Evolutionary conservation across 192 early-diverging fungal genomes (phyloP).

Genomic region (Thoreauomyces humboldtii): DNA sequence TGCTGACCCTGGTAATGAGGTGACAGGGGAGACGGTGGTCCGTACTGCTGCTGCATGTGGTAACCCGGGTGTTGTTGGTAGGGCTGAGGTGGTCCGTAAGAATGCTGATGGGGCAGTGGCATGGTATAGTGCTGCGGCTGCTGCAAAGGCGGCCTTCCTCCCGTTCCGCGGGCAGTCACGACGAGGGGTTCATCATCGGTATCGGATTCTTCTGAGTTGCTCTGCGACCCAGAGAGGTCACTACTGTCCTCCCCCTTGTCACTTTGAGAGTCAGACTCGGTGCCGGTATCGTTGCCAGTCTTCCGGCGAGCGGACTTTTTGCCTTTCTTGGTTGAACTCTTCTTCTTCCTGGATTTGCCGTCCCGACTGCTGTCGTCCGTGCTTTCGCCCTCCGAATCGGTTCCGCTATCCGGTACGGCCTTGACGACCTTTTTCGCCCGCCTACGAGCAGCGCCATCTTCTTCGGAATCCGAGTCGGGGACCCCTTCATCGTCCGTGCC

Average conservation of each 20-base stretch:
- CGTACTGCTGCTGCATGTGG: neutral
- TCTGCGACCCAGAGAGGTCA: neutral
- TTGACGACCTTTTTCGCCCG: too few species aligned
- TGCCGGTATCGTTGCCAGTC: neutral
- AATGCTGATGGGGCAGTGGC: neutral
- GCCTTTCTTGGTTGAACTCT: neutral
- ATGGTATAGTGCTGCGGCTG: neutral
- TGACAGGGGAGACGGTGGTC: neutral
- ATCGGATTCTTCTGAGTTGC: neutral
- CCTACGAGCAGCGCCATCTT: neutral
- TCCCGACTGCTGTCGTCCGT: neutral
- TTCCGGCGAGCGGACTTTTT: neutral
- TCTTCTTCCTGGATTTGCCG: neutral
- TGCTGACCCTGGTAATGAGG: too few species aligned
- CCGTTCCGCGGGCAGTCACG: neutral
- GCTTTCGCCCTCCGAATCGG: neutral
- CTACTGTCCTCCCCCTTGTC: neutral
- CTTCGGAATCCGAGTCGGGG: neutral
- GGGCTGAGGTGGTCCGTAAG: neutral
- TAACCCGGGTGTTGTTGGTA: neutral
- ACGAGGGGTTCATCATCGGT: conserved; percentile 1
- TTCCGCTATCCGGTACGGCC: too few species aligned
- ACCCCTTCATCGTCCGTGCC: neutral
- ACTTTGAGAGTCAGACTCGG: neutral
- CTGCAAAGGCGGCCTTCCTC: neutral